Percentiles rank a stretch among this genome's conserved stretches.
Conservation (phyloP, 1,284 basidiomycete genomes). For the Apiotrichum veenhuisii region DNA sequence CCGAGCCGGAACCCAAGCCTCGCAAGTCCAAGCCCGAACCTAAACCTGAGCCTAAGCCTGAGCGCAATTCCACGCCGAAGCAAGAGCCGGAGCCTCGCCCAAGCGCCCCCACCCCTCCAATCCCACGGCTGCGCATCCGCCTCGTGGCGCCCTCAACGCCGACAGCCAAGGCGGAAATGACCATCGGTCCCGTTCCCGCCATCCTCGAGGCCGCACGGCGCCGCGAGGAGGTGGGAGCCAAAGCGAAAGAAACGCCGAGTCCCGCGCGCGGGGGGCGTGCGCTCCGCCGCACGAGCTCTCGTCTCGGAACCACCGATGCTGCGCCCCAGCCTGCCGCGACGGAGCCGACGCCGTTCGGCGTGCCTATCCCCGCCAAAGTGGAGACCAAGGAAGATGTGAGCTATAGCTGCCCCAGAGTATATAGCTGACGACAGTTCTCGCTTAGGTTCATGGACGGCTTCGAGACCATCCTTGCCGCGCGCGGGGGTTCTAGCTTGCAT, state of each 20-base stretch:
- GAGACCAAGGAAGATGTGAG: conserved; percentile 1
- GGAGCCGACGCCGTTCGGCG: background rate
- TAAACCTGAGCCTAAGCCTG: too few species aligned
- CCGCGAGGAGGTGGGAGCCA: too few species aligned
- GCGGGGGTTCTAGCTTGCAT: background rate
- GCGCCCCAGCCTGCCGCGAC: background rate
- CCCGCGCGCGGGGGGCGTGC: background rate
- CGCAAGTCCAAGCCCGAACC: too few species aligned
- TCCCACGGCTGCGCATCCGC: background rate
- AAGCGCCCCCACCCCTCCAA: background rate
- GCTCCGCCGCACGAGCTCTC: background rate
- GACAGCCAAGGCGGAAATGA: background rate
- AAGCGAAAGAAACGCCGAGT: too few species aligned
- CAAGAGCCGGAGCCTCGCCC: too few species aligned
- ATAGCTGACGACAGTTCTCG: conserved; percentile 10
- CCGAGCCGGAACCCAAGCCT: background rate
- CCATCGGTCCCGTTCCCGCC: too few species aligned
- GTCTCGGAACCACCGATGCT: too few species aligned
- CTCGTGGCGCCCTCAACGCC: background rate
- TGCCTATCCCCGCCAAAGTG: background rate
- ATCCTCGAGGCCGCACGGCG: too few species aligned
- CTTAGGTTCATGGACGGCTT: conserved; percentile 4
- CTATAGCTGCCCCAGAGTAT: background rate
- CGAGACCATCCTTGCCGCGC: conserved; percentile 1
- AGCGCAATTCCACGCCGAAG: too few species aligned